Conservation (phyloP, 108 stramenopile species). For the Discostella stelligeroides region DNA sequence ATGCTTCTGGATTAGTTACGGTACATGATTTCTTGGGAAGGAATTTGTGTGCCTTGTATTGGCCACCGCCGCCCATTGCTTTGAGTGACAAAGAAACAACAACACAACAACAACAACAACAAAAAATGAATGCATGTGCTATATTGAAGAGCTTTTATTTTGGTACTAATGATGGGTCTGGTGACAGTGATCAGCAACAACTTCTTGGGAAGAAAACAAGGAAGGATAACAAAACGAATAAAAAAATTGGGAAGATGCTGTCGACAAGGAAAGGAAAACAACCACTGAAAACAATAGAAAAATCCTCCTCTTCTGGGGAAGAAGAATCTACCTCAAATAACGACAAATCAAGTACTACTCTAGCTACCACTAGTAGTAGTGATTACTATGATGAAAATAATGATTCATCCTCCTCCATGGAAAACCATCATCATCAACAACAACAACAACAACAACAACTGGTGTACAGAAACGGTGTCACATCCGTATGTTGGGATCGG, state of each 20-base stretch:
- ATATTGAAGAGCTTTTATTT: not conserved
- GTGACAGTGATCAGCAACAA: too few species aligned
- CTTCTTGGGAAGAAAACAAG: not conserved
- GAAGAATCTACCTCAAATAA: too few species aligned
- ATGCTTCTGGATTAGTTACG: slow-evolving; percentile 69
- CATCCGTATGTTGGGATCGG: slow-evolving; percentile 69
- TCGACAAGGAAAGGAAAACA: slow-evolving; percentile 3
- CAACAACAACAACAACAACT: slow-evolving; percentile 7
- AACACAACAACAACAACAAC: too few species aligned
- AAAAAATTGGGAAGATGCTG: not conserved
- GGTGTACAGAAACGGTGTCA: slow-evolving; percentile 53
- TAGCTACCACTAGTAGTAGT: slow-evolving; percentile 3
- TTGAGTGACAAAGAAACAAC: too few species aligned
- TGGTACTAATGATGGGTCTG: not conserved
- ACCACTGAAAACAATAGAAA: not conserved
- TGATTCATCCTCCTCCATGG: not conserved
- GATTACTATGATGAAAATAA: slow-evolving; percentile 1
- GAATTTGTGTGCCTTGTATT: slow-evolving; percentile 64
- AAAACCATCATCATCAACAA: too few species aligned
- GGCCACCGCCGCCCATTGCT: slow-evolving; percentile 19
- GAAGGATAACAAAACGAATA: not conserved
- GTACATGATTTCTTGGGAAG: slow-evolving; percentile 64
- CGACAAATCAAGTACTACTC: not conserved
- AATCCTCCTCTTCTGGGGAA: not conserved
- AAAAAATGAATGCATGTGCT: slow-evolving; percentile 5